phyloP scores from a whole-genome alignment of 805 yeast genomes.

The Starmerella stellata region DNA sequence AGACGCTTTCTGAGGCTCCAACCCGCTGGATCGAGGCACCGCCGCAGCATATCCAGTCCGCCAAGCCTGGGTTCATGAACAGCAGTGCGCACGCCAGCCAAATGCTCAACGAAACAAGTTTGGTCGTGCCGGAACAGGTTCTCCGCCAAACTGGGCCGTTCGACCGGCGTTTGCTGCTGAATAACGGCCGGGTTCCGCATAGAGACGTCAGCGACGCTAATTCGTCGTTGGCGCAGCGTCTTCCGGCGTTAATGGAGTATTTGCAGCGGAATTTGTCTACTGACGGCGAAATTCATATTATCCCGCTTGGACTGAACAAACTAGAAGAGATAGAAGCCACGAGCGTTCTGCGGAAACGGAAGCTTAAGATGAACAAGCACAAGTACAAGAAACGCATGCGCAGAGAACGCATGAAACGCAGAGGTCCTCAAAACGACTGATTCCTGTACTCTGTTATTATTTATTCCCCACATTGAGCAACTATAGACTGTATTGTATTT shows the following conservation, averaged over 20 bases:
- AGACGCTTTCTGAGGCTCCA: slow-evolving; percentile 16
- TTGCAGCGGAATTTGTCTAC: slow-evolving; percentile 5
- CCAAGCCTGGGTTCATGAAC: neutral
- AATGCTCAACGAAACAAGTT: too few species aligned
- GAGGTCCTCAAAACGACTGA: slow-evolving; percentile 20
- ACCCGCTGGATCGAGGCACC: slow-evolving; percentile 1
- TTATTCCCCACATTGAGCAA: too few species aligned
- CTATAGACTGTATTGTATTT: too few species aligned
- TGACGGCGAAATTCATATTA: slow-evolving; percentile 8
- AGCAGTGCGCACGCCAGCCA: neutral
- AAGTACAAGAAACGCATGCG: slow-evolving; percentile 93
- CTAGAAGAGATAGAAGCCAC: slow-evolving; percentile 19
- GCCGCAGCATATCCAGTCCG: neutral
- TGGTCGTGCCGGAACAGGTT: slow-evolving; percentile 25
- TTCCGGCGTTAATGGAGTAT: slow-evolving; percentile 8
- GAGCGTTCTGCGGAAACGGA: slow-evolving; percentile 36
- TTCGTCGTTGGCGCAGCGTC: neutral
- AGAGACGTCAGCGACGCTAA: neutral
- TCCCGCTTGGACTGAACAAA: slow-evolving; percentile 7
- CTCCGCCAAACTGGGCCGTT: slow-evolving; percentile 26
- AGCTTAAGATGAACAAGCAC: slow-evolving; percentile 93
- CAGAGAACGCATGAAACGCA: slow-evolving; percentile 44
- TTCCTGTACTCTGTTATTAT: too few species aligned
- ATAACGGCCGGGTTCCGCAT: neutral
- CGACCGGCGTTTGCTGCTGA: slow-evolving; percentile 6